Evolutionary conservation across 106 monocot genomes (phyloP).

Genomic region (Dioscorea dumetorum): DNA sequence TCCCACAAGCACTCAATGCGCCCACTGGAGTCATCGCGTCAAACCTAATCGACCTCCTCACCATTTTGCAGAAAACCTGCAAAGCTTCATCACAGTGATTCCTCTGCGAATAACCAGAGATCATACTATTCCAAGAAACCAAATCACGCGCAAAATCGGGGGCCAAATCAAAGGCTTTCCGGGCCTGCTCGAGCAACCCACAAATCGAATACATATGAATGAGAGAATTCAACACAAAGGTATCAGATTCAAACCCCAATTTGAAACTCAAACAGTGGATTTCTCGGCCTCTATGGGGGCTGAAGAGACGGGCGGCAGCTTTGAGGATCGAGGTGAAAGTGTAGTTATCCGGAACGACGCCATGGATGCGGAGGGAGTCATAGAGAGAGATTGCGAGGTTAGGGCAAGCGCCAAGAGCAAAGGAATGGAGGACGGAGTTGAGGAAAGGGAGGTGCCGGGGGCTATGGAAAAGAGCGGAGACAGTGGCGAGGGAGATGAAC

Average conservation of each 20-base stretch:
- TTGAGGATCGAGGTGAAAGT: constrained; percentile 54
- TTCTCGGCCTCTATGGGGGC: constrained; percentile 6
- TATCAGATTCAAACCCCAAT: constrained; percentile 35
- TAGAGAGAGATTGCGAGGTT: constrained; percentile 38
- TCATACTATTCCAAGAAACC: constrained; percentile 77
- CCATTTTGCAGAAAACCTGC: constrained; percentile 40
- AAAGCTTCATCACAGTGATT: constrained; percentile 24
- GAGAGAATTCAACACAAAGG: constrained; percentile 63
- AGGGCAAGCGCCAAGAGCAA: constrained; percentile 28
- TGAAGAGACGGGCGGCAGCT: constrained; percentile 20
- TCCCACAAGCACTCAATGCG: constrained; percentile 40
- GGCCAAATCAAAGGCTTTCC: constrained; percentile 35
- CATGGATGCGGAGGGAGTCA: constrained; percentile 16
- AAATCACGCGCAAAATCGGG: constrained; percentile 21
- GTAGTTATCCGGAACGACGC: constrained; percentile 47
- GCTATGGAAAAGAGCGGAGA: constrained; percentile 21
- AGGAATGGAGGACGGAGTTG: constrained; percentile 48
- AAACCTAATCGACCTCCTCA: constrained; percentile 9
- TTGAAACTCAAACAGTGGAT: constrained; percentile 46
- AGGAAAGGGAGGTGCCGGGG: constrained; percentile 18
- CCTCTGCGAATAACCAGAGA: constrained; percentile 43
- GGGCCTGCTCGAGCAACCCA: constrained; percentile 11
- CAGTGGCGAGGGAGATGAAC: constrained; percentile 31
- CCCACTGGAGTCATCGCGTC: constrained; percentile 47
- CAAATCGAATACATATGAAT: constrained; percentile 47